A percentile compares a stretch with the other conserved stretches of the same genome.
phyloP scores from a whole-genome alignment of 129 eudicot species.

The Silybum marianum region DNA sequence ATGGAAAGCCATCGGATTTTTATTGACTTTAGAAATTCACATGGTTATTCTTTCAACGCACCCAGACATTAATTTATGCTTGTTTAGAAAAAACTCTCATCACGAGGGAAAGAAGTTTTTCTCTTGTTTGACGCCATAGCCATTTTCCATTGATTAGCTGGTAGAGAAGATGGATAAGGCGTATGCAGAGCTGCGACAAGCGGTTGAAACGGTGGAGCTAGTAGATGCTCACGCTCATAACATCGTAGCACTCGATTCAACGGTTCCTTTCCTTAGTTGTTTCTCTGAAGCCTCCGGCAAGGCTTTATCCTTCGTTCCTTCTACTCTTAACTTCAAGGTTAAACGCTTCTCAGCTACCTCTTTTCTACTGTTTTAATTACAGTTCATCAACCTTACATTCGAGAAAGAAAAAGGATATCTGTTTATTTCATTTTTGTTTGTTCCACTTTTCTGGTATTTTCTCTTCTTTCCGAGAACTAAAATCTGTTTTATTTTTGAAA shows the following conservation, averaged over 20 bases:
- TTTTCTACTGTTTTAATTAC: neutral
- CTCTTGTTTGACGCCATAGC: neutral
- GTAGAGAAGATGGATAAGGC: constrained; percentile 28
- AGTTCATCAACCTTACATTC: neutral
- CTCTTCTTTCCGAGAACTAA: neutral
- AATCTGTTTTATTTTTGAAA: neutral
- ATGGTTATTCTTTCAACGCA: too few relatives aligned
- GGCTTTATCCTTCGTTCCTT: constrained; percentile 60
- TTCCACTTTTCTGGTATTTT: neutral
- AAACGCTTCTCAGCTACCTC: neutral
- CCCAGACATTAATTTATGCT: too few relatives aligned
- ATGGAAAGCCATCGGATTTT: too few relatives aligned
- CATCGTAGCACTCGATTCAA: constrained; percentile 63
- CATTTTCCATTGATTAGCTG: neutral
- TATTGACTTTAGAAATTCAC: too few relatives aligned
- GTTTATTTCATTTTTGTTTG: neutral
- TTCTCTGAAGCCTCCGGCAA: constrained; percentile 80
- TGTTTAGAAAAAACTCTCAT: too few relatives aligned
- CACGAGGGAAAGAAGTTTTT: neutral
- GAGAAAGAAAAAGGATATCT: too few relatives aligned
- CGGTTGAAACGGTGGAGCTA: constrained; percentile 63
- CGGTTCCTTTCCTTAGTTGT: constrained; percentile 68
- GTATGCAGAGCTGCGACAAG: constrained; percentile 55
- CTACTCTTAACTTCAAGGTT: constrained; percentile 89
- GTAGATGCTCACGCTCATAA: constrained; percentile 96